Evolutionary conservation across 805 yeast species (phyloP).

Genomic region (Debaryomyces hansenii): DNA sequence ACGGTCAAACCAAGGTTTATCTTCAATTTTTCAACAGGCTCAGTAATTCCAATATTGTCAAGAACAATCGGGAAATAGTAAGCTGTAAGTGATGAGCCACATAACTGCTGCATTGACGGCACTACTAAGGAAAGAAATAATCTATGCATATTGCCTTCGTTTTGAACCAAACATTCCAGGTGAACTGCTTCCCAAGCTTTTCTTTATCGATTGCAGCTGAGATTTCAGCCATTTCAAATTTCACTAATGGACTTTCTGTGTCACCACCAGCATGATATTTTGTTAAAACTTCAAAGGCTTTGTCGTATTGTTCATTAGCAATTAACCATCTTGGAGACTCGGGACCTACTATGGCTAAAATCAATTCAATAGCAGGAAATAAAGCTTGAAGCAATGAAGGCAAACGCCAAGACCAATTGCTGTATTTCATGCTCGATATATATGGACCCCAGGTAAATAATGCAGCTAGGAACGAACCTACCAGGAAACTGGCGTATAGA

Average conservation of each 20-base stretch:
- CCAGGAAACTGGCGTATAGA: constrained; percentile 59
- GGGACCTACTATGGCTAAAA: constrained; percentile 19
- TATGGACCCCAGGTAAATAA: constrained; percentile 34
- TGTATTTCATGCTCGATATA: constrained; percentile 13
- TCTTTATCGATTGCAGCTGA: not conserved
- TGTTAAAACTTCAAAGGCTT: constrained; percentile 22
- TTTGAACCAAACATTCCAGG: not conserved
- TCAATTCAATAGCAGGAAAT: constrained; percentile 9
- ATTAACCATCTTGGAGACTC: constrained; percentile 51
- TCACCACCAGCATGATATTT: constrained; percentile 32
- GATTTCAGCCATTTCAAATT: not conserved
- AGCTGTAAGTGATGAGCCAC: constrained; percentile 42
- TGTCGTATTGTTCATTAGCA: constrained; percentile 24
- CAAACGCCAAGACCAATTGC: constrained; percentile 22
- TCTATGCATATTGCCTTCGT: not conserved
- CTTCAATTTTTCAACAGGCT: too few species aligned
- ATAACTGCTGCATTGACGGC: constrained; percentile 37
- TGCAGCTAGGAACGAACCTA: constrained; percentile 41
- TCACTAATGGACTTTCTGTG: constrained; percentile 1
- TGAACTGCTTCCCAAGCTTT: not conserved
- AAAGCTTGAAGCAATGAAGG: not conserved
- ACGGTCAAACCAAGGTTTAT: constrained; percentile 10
- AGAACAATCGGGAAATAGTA: too few species aligned
- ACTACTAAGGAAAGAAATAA: constrained; percentile 21
- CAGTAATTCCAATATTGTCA: too few species aligned